phyloP scores from a whole-genome alignment of 495 filamentous ascomycete genomes.

The Annulohypoxylon bovei region DNA sequence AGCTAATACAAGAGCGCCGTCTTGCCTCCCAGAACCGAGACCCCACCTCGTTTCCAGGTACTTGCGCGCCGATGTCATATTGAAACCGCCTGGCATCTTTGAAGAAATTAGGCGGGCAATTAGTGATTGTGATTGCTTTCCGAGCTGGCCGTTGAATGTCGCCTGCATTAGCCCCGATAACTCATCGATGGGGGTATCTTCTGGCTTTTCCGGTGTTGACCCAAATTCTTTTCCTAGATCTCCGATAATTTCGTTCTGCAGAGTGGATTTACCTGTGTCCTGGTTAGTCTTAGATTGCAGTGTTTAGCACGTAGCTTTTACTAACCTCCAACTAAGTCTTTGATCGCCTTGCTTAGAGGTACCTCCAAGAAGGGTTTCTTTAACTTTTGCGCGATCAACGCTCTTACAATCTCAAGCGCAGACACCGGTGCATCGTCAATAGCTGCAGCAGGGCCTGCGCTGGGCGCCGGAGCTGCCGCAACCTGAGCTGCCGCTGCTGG shows the following conservation, averaged over 20 bases:
- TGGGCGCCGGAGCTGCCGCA: conserved; percentile 67
- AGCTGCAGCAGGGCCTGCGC: conserved; percentile 86
- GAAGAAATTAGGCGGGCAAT: conserved; percentile 95
- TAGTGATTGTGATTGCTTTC: conserved; percentile 94
- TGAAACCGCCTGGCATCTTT: conserved; percentile 99
- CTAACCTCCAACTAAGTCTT: conserved; percentile 97
- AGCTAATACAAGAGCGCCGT: conserved; percentile 86
- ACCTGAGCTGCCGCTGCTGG: conserved; percentile 62
- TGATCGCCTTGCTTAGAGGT: conserved; percentile 95
- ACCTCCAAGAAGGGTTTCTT: conserved; percentile 93
- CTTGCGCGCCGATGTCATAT: conserved; percentile 93
- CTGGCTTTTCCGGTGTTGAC: conserved; percentile 96
- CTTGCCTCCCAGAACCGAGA: conserved; percentile 85
- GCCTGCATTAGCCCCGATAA: conserved; percentile 95
- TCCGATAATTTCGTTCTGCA: conserved; percentile 95
- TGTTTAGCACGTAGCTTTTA: conserved; percentile 28
- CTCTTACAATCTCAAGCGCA: conserved; percentile 87
- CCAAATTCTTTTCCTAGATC: conserved; percentile 99
- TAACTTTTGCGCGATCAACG: conserved; percentile 96
- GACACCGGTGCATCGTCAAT: conserved; percentile 87
- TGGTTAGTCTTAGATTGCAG: conserved; percentile 13
- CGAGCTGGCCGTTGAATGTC: conserved; percentile 96
- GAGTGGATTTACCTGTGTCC: conserved; percentile 86
- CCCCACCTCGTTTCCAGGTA: conserved; percentile 96
- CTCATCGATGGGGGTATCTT: conserved; percentile 96